Evolutionary conservation across 139 green algal genomes (phyloP).

Genomic region (Auxenochlorella pyrenoidosa): DNA sequence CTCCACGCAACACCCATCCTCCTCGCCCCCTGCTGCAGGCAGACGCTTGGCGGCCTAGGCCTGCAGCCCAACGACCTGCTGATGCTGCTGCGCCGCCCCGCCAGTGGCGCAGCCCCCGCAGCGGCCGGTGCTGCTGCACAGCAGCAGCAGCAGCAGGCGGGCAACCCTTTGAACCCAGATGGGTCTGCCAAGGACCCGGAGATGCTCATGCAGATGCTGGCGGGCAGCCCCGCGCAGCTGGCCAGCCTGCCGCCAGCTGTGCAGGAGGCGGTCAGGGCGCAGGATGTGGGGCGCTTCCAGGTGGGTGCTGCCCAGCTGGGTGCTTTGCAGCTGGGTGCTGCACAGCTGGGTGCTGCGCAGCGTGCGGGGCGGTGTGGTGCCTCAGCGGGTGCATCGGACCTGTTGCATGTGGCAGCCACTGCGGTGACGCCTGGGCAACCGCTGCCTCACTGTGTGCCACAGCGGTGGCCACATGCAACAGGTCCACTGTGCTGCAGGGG

Average conservation of each 20-base stretch:
- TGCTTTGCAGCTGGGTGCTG: slow-evolving; percentile 14
- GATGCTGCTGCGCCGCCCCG: slow-evolving; percentile 51
- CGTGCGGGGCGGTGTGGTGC: no score
- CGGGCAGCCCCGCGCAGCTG: slow-evolving; percentile 8
- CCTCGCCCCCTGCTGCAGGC: slow-evolving; percentile 25
- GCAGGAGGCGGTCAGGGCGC: slow-evolving; percentile 7
- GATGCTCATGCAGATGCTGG: slow-evolving; percentile 30
- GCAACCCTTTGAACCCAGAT: slow-evolving; percentile 41
- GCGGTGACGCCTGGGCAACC: no score
- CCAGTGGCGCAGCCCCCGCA: neutral
- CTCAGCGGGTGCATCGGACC: no score
- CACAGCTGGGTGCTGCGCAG: no score
- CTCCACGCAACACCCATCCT: no score
- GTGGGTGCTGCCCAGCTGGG: neutral
- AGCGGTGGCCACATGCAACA: no score
- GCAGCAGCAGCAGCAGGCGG: neutral
- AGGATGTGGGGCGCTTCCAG: slow-evolving; percentile 29
- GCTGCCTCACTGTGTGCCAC: no score
- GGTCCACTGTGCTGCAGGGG: no score
- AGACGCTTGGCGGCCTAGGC: slow-evolving; percentile 54
- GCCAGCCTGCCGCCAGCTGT: slow-evolving; percentile 25
- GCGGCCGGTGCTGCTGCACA: slow-evolving; percentile 5
- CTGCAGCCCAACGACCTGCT: slow-evolving; percentile 73
- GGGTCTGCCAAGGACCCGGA: slow-evolving; percentile 46
- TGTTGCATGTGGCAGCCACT: no score